Conservation (phyloP, 805 yeast species). For the Wickerhamiella occidentalis region DNA sequence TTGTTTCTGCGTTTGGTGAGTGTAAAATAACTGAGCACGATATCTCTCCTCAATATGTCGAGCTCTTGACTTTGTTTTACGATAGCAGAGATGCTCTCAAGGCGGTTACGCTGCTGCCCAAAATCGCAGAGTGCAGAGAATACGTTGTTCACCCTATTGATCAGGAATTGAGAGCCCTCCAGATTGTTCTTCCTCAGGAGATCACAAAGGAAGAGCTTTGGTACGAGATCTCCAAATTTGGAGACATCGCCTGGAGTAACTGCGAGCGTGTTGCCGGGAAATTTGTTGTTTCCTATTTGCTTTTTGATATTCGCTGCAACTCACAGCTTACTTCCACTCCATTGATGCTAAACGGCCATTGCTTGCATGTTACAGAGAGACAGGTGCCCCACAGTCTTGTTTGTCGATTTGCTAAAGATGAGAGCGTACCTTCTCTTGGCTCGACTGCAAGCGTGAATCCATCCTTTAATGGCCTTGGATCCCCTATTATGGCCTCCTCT, state of each 20-base stretch:
- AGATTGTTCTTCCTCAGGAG: not conserved
- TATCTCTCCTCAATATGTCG: not conserved
- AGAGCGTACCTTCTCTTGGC: not conserved
- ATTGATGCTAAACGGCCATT: not conserved
- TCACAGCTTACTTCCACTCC: not conserved
- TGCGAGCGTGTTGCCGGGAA: conserved; percentile 2
- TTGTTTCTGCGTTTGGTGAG: conserved; percentile 8
- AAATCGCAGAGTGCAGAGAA: conserved; percentile 6
- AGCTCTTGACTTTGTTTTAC: not conserved
- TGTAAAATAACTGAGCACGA: not conserved
- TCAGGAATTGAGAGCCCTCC: not conserved
- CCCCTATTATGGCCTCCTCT: not conserved
- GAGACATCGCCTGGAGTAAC: conserved; percentile 9
- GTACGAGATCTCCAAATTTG: conserved; percentile 8
- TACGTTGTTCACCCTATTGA: conserved; percentile 1
- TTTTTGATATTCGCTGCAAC: conserved; percentile 6
- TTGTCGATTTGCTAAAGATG: conserved; percentile 1
- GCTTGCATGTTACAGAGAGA: not conserved
- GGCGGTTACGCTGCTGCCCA: conserved; percentile 4
- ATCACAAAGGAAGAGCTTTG: conserved; percentile 10
- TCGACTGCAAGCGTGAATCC: too few species aligned
- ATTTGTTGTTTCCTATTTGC: not conserved
- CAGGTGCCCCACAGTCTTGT: not conserved
- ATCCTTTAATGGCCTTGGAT: not conserved
- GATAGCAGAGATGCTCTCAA: conserved; percentile 7